Conservation (phyloP, 345 rosid genomes). For the Adansonia digitata region DNA sequence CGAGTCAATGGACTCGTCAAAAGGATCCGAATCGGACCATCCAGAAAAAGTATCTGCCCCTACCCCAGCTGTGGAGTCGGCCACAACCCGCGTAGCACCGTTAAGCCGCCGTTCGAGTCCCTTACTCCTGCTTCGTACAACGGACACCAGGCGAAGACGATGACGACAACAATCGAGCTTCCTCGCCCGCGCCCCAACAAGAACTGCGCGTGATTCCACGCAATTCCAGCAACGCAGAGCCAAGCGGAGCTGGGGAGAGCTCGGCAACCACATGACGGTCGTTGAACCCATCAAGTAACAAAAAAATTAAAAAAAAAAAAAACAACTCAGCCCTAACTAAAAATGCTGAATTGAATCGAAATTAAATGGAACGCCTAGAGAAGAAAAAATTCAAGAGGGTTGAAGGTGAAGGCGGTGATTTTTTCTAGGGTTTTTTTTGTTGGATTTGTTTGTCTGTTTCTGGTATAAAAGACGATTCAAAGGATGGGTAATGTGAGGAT, state of each 20-base stretch:
- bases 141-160: slow-evolving; percentile 22
- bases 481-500: not conserved
- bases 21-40: slow-evolving; percentile 56
- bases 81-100: slow-evolving; percentile 26
- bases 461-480: not conserved
- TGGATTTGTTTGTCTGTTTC: not conserved
- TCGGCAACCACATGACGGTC: slow-evolving; percentile 53
- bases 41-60: slow-evolving; percentile 49
- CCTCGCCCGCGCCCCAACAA: slow-evolving; percentile 28
- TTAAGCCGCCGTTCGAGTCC: not conserved
- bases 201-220: slow-evolving; percentile 21
- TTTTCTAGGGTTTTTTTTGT: slow-evolving; percentile 18
- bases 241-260: slow-evolving; percentile 82
- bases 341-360: slow-evolving; percentile 15
- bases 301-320: not conserved
- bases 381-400: slow-evolving; percentile 12
- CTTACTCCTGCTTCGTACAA: slow-evolving; percentile 24
- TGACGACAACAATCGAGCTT: slow-evolving; percentile 22
- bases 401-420: not conserved
- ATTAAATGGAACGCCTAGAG: too few species aligned
- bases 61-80: slow-evolving; percentile 25
- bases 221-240: slow-evolving; percentile 37
- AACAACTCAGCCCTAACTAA: not conserved
- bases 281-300: slow-evolving; percentile 46
- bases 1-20: slow-evolving; percentile 28